These are phyloP conservation scores for Exophiala mesophila DNA, from an alignment of 2,329 filamentous ascomycete genomes.

Conservation along the genomic window DNA sequence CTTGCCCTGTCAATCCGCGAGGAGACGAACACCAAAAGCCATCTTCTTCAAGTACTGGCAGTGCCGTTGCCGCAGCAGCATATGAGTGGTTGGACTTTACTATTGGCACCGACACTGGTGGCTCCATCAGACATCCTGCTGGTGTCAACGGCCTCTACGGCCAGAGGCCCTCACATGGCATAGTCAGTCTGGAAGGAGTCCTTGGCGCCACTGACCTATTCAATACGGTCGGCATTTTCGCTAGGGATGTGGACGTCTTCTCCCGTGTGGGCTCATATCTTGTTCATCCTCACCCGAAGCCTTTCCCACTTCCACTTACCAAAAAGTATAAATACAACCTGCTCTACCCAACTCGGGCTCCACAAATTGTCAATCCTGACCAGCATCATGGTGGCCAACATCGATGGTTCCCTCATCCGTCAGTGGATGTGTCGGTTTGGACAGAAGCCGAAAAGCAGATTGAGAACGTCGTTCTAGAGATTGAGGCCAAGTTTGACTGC, in stretches of 20 bases:
- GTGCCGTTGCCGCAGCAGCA: slow-evolving; percentile 28
- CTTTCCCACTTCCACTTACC: neutral
- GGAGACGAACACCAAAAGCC: slow-evolving; percentile 35
- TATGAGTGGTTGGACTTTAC: slow-evolving; percentile 34
- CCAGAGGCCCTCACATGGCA: slow-evolving; percentile 42
- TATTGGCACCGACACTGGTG: slow-evolving; percentile 31
- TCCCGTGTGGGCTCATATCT: slow-evolving; percentile 16
- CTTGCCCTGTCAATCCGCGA: slow-evolving; percentile 37
- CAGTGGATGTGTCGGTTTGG: slow-evolving; percentile 13
- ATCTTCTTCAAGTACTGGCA: slow-evolving; percentile 27
- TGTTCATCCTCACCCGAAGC: slow-evolving; percentile 8
- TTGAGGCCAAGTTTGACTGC: slow-evolving; percentile 28
- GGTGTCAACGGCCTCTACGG: slow-evolving; percentile 42
- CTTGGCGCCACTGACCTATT: slow-evolving; percentile 37
- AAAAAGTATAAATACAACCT: slow-evolving; percentile 21
- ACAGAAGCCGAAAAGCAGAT: slow-evolving; percentile 28
- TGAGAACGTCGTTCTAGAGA: slow-evolving; percentile 23
- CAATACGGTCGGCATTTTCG: slow-evolving; percentile 32
- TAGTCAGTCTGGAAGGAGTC: slow-evolving; percentile 44
- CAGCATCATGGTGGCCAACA: slow-evolving; percentile 15
- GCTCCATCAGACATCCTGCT: slow-evolving; percentile 47
- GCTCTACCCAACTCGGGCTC: slow-evolving; percentile 26
- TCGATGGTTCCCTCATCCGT: slow-evolving; percentile 28
- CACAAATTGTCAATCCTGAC: slow-evolving; percentile 19
- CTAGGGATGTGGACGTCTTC: slow-evolving; percentile 27